These are phyloP conservation scores for Nicotiana benthamiana DNA, from an alignment of 257 asterid genomes.

Conservation along the genomic window DNA sequence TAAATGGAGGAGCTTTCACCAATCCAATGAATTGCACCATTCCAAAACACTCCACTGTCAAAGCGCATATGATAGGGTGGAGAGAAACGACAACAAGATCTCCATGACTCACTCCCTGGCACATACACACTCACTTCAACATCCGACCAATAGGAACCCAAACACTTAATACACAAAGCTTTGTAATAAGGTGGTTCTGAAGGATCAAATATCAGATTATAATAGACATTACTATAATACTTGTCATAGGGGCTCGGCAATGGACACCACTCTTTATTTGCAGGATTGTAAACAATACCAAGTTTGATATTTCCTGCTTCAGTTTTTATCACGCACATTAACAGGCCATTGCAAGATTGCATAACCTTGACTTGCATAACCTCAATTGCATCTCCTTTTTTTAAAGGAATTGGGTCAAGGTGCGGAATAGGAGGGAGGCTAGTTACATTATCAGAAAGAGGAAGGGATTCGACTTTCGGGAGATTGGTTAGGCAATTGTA, in stretches of 20 bases:
- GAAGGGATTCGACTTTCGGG: neutral
- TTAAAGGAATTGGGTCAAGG: neutral
- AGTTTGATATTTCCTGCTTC: neutral
- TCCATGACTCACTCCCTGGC: neutral
- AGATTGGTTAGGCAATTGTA: neutral
- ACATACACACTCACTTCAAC: neutral
- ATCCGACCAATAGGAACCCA: neutral
- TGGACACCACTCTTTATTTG: neutral
- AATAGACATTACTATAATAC: neutral
- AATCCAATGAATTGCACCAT: neutral
- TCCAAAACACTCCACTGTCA: neutral
- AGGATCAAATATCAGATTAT: neutral
- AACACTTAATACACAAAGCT: neutral
- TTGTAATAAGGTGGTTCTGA: neutral
- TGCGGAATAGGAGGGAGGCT: neutral
- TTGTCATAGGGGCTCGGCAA: neutral
- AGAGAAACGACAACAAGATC: neutral
- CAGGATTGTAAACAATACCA: neutral
- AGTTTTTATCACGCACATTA: neutral
- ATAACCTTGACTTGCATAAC: too few relatives aligned
- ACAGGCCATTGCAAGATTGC: slow-evolving; percentile 1
- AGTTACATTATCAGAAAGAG: neutral
- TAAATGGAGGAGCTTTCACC: neutral
- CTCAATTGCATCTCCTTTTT: neutral
- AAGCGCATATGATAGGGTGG: neutral